Evolutionary conservation across 1,284 basidiomycete species (phyloP), one percentile per base, ranked within the genome.

Genomic region (Ganoderma boninense): DNA sequence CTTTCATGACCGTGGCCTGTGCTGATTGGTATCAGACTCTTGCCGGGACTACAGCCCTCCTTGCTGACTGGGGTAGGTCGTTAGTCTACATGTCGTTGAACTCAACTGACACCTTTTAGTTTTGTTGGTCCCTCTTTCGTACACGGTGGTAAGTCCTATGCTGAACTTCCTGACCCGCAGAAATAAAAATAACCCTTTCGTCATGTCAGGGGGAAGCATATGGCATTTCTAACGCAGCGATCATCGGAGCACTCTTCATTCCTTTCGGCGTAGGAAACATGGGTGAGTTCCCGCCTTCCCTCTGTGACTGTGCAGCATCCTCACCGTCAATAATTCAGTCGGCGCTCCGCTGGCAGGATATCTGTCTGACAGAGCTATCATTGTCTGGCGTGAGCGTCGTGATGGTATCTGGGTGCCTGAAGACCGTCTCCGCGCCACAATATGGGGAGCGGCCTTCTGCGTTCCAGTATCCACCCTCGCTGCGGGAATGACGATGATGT

Each of bases 211-310:
- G 87, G 54, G 82, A 81, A 1, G 84, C 85, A 35, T 94, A 92
- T 77, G 80, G 84, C 65, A 90, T 93, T 65, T 78, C 79, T 13
- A 91, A 90, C 77, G 84, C 87, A 65, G 89, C 87, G 0, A 64
- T 91, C 32, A 81, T 91, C 18, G 91, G 92, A 7, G 83, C 84
- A 1, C 84, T 90, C 69, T 92, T 90, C 79, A 81, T 92, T 18
- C 87, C 89, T 0, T 82, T 80, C 6, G 91, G 92, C 1, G 44
- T 87, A 4, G 92, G 92, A 1, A 92, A 92, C 74, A 82, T 91
- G 62, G 76, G 87, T 89, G 68, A n/a, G 84, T 77, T 26, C 89
- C 67, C 46, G 18, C 23, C 23, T 64, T 26, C 32, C 42, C 4
- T 13, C 43, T 2, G 13, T 4, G 32, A 32, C 40, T 14, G 26